These are phyloP conservation scores for Plicaturopsis crispa DNA, from an alignment of 768 basidiomycete genomes.

Conservation along the genomic window DNA sequence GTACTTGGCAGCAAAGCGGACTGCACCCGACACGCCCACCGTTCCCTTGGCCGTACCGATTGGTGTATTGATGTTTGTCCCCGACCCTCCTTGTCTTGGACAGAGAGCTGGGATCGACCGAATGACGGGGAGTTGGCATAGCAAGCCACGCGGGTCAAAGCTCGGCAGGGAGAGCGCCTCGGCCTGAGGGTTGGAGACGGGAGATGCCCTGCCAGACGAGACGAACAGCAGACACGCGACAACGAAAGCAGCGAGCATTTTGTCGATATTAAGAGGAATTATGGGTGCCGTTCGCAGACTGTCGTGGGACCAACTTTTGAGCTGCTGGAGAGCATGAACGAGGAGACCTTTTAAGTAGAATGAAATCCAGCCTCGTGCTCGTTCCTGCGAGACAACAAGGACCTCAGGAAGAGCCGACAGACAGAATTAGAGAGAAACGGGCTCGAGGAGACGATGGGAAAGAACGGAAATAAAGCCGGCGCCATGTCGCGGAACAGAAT, in stretches of 20 bases:
- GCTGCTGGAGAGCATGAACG: not conserved
- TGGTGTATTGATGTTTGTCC: conserved; percentile 14
- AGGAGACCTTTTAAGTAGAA: not conserved
- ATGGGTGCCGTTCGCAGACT: conserved; percentile 15
- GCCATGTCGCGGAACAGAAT: too few species aligned
- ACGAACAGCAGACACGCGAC: conserved; percentile 22
- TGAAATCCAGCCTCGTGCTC: conserved; percentile 4
- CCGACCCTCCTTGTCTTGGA: conserved; percentile 23
- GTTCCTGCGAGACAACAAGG: conserved; percentile 9
- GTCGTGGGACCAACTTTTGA: not conserved
- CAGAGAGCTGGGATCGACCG: conserved; percentile 34
- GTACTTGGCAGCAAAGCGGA: conserved; percentile 61
- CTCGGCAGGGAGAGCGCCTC: conserved; percentile 24
- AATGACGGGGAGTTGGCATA: conserved; percentile 41
- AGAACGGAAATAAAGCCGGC: too few species aligned
- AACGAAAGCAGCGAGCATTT: conserved; percentile 24
- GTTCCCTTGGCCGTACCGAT: conserved; percentile 27
- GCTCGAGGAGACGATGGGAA: too few species aligned
- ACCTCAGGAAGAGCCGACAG: not conserved
- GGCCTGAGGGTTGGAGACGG: conserved; percentile 7
- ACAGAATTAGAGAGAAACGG: not conserved
- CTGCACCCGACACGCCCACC: conserved; percentile 36
- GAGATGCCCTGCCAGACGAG: conserved; percentile 23
- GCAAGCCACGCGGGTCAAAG: conserved; percentile 28
- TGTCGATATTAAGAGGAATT: too few species aligned